A percentile compares a stretch with the other conserved stretches of the same genome.
Conservation (phyloP, 2,329 filamentous ascomycete species). For the Pseudogymnoascus verrucosus region DNA sequence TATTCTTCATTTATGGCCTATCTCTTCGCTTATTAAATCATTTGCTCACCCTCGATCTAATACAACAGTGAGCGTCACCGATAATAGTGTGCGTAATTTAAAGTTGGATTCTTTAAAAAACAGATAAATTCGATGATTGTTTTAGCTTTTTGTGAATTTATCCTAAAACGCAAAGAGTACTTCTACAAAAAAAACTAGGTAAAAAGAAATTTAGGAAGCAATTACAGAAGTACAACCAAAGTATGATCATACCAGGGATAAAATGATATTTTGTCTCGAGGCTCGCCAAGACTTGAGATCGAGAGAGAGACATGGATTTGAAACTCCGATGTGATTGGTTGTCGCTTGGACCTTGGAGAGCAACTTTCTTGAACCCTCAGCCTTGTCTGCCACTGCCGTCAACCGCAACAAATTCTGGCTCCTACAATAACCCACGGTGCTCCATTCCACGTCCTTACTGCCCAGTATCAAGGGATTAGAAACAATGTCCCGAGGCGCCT, state of each 20-base stretch:
- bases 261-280: not conserved
- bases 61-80: not conserved
- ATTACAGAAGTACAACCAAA: not conserved
- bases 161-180: no score
- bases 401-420: not conserved
- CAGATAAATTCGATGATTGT: no score
- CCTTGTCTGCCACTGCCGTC: not conserved
- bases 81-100: not conserved
- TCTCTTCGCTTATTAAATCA: not conserved
- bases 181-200: not conserved
- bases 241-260: not conserved
- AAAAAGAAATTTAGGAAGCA: not conserved
- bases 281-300: not conserved
- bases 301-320: not conserved
- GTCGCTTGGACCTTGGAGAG: not conserved
- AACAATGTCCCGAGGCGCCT: conserved; percentile 1
- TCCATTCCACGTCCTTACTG: not conserved
- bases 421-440: not conserved
- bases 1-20: not conserved
- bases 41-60: not conserved
- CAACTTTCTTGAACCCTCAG: conserved; percentile 4
- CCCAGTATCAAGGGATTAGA: not conserved
- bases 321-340: not conserved
- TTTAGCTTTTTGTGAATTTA: no score
- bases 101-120: not conserved